Percentiles rank a stretch among this genome's conserved stretches.
Evolutionary conservation across 2,329 filamentous ascomycete species (phyloP).

Genomic region (Capronia americana): DNA sequence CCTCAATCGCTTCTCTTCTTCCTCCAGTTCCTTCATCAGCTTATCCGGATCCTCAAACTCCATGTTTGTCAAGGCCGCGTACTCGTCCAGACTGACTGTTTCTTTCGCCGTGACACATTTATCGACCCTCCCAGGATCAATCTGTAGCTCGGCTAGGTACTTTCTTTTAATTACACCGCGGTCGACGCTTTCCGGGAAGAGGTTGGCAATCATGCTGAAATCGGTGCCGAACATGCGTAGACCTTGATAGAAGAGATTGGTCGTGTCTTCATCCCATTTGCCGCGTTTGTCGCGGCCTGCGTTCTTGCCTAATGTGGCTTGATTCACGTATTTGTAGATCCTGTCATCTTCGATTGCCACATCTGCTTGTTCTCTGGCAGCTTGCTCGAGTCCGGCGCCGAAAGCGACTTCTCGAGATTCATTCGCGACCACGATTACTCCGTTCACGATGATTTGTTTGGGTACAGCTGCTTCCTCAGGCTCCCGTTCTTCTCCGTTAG

Average conservation of each 20-base stretch:
- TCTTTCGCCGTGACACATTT: conserved; percentile 56
- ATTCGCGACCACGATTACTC: conserved; percentile 62
- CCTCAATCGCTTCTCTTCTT: conserved; percentile 51
- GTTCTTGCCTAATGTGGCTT: conserved; percentile 56
- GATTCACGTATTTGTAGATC: conserved; percentile 55
- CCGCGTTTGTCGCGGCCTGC: conserved; percentile 52
- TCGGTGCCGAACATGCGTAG: conserved; percentile 69
- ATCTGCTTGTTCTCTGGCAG: conserved; percentile 53
- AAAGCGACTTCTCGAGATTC: conserved; percentile 61
- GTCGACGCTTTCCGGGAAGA: conserved; percentile 63
- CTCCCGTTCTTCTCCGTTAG: conserved; percentile 28
- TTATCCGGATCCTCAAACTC: conserved; percentile 53
- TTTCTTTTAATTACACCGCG: conserved; percentile 69
- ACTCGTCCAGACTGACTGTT: conserved; percentile 51
- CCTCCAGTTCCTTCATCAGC: conserved; percentile 54
- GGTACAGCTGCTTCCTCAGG: conserved; percentile 46
- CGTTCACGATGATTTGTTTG: conserved; percentile 62
- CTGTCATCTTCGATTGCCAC: conserved; percentile 52
- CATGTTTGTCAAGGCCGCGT: conserved; percentile 56
- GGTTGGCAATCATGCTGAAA: conserved; percentile 65
- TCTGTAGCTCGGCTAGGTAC: conserved; percentile 66
- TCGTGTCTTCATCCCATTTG: conserved; percentile 66
- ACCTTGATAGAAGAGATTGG: conserved; percentile 67
- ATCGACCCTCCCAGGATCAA: conserved; percentile 61
- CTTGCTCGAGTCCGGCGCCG: conserved; percentile 57